Evolutionary conservation across 2,329 filamentous ascomycete genomes (phyloP), one percentile per base, ranked within the genome.

Genomic region (Aureobasidium zeae): DNA sequence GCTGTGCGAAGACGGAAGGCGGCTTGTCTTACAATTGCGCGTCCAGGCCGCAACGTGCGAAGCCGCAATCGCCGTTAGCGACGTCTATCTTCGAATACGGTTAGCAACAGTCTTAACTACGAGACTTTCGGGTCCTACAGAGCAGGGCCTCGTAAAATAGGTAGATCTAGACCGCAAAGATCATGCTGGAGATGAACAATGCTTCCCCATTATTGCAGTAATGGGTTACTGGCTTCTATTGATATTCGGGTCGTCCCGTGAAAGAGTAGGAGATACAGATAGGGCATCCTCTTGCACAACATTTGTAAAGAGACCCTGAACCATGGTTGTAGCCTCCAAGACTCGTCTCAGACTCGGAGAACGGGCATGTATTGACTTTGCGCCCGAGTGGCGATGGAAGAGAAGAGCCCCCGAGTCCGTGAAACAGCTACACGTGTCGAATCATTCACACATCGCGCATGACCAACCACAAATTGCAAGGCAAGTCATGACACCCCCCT

Each of bases 21-120:
- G 28, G 32, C 37, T 41, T 22, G 25, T 32, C 37, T 25, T 11
- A 28, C 37, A 32, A 20, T 22, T 19, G 36, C 36, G 36, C 28
- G 28, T 31, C 26, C 5, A 7, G 16, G 21, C 13, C 19, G 2
- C n/a, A 31, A 7, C 4, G 29, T 31, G 11, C 19, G 16, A 19
- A 30, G 11, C 28, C 28, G 28, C 29, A 15, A 17, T 6, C 11
- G n/a, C 37, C 37, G 37, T 41, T 41, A n/a, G 13, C 37, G 32
- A 41, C 37, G 37, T 26, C 13, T 24, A n/a, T 41, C 37, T 25
- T 7, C 19, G 32, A 32, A 41, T 41, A 41, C 37, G 10, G 28
- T 41, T 41, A 28, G n/a, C 20, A 41, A 41, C 19, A 21, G 17
- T 22, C 26, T 12, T 21, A 26, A 39, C 36, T 26, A 39, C 25